A percentile compares a stretch with the other conserved stretches of the same genome.
Evolutionary conservation across 306 rosid species (phyloP).

Genomic region (Gastrolobium bilobum): DNA sequence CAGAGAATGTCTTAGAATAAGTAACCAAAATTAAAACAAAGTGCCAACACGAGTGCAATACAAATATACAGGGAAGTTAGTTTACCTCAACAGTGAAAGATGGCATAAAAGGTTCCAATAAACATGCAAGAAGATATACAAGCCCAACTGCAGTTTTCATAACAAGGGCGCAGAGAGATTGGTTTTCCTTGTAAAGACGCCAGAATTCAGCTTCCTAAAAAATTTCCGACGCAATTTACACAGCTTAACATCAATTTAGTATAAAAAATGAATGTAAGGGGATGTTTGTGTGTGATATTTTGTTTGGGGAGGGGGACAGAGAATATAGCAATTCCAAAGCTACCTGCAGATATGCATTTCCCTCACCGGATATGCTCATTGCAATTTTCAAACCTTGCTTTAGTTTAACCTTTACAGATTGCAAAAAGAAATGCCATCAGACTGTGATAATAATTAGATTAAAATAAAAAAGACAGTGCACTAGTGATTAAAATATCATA

Average conservation of each 20-base stretch:
- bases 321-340: constrained; percentile 22
- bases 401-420: constrained; percentile 77
- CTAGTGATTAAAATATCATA: constrained; percentile 25
- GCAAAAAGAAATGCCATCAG: constrained; percentile 37
- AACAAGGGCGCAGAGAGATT: constrained; percentile 76
- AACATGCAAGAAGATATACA: constrained; percentile 86
- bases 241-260: background rate
- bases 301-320: background rate
- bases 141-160: constrained; percentile 91
- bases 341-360: constrained; percentile 93
- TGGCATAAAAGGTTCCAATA: constrained; percentile 94
- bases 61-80: constrained; percentile 16
- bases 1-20: constrained; percentile 28
- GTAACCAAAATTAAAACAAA: constrained; percentile 8
- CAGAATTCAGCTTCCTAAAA: constrained; percentile 86
- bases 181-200: constrained; percentile 86
- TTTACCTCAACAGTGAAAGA: constrained; percentile 84
- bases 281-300: too few species aligned
- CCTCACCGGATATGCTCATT: constrained; percentile 89
- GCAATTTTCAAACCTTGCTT: constrained; percentile 93
- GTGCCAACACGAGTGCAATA: background rate
- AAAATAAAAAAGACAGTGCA: constrained; percentile 11
- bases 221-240: background rate
- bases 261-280: constrained; percentile 1
- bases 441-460: constrained; percentile 30